Evolutionary conservation across 345 rosid genomes (phyloP).

Genomic region (Camelina hispida): DNA sequence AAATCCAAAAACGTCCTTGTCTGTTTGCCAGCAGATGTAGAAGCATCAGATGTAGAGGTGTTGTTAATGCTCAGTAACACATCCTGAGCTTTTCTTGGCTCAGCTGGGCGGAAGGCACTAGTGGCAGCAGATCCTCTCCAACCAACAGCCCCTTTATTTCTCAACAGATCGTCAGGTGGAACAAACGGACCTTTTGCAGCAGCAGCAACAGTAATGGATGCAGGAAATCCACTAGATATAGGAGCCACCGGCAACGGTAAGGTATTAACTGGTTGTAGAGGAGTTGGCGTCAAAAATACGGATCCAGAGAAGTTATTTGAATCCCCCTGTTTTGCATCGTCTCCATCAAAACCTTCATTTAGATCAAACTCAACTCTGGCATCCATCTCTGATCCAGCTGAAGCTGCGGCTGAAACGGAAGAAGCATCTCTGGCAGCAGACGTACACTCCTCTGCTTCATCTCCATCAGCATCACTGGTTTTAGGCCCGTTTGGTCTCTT

Average conservation of each 20-base stretch:
- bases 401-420: constrained; percentile 36
- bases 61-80: constrained; percentile 44
- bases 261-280: constrained; percentile 43
- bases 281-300: constrained; percentile 46
- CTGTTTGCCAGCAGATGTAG: constrained; percentile 48
- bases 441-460: constrained; percentile 54
- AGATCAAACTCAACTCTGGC: constrained; percentile 79
- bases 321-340: constrained; percentile 59
- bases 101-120: constrained; percentile 98
- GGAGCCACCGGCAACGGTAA: neutral
- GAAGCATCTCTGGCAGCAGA: constrained; percentile 45
- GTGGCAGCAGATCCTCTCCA: constrained; percentile 99
- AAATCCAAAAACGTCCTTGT: constrained; percentile 64
- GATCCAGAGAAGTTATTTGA: constrained; percentile 47
- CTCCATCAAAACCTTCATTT: constrained; percentile 75
- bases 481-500: constrained; percentile 45
- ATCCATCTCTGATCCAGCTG: constrained; percentile 51
- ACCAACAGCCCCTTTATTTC: constrained; percentile 71
- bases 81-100: constrained; percentile 69
- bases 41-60: constrained; percentile 47
- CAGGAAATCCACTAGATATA: constrained; percentile 49
- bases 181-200: constrained; percentile 90
- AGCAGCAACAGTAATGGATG: constrained; percentile 80
- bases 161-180: constrained; percentile 74
- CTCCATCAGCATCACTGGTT: constrained; percentile 46